Base-by-base conservation (phyloP, 345 rosid species). In the Linum usitatissimum region DNA sequence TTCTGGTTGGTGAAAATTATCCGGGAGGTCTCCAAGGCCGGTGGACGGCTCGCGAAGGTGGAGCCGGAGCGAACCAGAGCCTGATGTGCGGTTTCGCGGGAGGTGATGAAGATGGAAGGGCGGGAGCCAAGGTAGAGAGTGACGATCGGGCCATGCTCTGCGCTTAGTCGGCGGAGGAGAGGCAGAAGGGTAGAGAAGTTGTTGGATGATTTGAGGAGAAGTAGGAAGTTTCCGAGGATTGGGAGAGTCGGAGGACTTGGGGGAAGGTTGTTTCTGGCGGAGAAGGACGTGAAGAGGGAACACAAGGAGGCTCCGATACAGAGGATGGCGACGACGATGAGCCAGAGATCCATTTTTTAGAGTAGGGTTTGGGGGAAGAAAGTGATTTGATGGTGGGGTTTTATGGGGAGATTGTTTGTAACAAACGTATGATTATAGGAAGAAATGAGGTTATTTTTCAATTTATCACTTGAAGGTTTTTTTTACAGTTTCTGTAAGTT, bases 101-200 rank as follows among this genome's bases (percentile, higher is more conserved):
- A 38, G 61, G 61, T 54, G 56, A 61, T 55, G 61, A 68, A 68
- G 8, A 68, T 61, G 61, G 71, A 54, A 23, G 65, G 71, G 38
- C 65, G 55, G 2, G 71, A 62, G 17, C 71, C 66, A 1, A 62
- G 34, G 28, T 18, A 36, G 18, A 68, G 49, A 10, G 62, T 68
- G 13, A 68, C 40, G 38, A 68, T 19, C 3, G 66, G 62, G 57
- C 71, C 71, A 17, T 68, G 42, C 57, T 30, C 30, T 17, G 66
- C 57, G 14, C 38, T 55, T 1, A 68, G 48, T 56, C 61, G 61
- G 55, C 66, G 62, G 30, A 68, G 66, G 30, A 62, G 20, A 13
- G 71, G 66, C 34, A 61, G 55, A 2, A 68, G 18, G 49, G 57
- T 5, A 3, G 62, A 68, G 56, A 68, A 45, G 12, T 62, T 68